Evolutionary conservation across 202 grass and related monocot genomes (phyloP), one percentile per base, ranked within the genome.

Genomic region (Bolboschoenoplectus hybrid): DNA sequence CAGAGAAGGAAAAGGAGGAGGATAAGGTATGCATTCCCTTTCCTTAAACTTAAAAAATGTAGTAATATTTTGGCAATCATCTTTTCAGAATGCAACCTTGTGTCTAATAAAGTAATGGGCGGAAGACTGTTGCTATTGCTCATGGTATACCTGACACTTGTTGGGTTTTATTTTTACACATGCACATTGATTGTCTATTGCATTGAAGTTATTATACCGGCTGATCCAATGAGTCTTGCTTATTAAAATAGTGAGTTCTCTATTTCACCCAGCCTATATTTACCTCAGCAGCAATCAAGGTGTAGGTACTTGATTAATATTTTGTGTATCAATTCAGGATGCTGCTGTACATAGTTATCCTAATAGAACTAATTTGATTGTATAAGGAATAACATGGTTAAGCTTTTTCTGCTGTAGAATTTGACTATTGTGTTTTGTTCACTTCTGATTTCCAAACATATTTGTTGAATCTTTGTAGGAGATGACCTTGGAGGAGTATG

Each of bases 401-500:
- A 19, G 3, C 2, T n/a, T 14, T 74, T 40, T 79, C 45, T 41
- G 34, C 61, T 61, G 53, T 61, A 41, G 41, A 58, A 72, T 26
- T 45, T 9, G 7, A 47, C 7, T 60, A 9, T 41, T 79, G 2
- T 40, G 14, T 26, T 57, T 57, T 78, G n/a, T 17, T 20, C 70
- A 47, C 16, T 39, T 79, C 52, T 58, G 12, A 79, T 79, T 57
- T 53, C 16, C 7, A 45, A 84, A 12, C 35, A 16, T 9, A 26
- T 82, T 67, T 64, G 39, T 66, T 83, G 40, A 83, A 49, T 83
- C 12, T 74, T 1, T 69, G 38, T 72, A 97, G 95, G 95, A 97
- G 65, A 95, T 97, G 95, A 97, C 95, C 46, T 78, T 97, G 81
- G 95, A 97, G 81, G 95, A 97, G 65, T 97, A 97, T 80, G 92